Percentiles rank a stretch among this genome's conserved stretches.
Evolutionary conservation across 257 asterid species (phyloP).

Genomic region (Salvia splendens): DNA sequence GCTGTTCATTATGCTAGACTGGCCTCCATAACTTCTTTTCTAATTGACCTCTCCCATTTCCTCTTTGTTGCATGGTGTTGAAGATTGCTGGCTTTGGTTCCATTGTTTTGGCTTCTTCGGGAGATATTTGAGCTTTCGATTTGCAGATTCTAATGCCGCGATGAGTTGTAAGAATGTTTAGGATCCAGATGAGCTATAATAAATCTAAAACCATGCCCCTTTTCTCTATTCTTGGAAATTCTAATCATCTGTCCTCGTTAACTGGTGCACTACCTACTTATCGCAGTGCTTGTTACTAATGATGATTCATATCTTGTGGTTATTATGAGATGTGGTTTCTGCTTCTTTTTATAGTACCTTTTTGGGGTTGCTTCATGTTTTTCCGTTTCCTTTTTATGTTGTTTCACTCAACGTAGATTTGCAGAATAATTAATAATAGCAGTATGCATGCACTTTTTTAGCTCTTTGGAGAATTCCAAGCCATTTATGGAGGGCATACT

Average conservation of each 20-base stretch:
- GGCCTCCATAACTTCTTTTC: neutral
- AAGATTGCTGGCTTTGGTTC: constrained; percentile 4
- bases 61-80: constrained; percentile 27
- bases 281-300: neutral
- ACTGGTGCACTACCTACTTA: neutral
- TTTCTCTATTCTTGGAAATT: neutral
- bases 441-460: too few relatives aligned
- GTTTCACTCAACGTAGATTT: too few relatives aligned
- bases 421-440: too few relatives aligned
- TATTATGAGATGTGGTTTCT: neutral
- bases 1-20: neutral
- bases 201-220: neutral
- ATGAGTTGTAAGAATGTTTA: constrained; percentile 30
- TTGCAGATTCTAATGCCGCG: constrained; percentile 15
- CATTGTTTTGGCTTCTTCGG: neutral
- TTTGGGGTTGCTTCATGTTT: too few relatives aligned
- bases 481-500: too few relatives aligned
- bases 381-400: too few relatives aligned
- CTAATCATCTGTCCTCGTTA: neutral
- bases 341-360: too few relatives aligned
- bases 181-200: constrained; percentile 24
- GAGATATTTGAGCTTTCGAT: neutral
- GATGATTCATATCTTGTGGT: neutral
- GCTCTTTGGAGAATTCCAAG: too few relatives aligned
- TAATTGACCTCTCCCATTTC: neutral